Conservation (phyloP, 2,329 filamentous ascomycete species). For the Colletotrichum noveboracense region DNA sequence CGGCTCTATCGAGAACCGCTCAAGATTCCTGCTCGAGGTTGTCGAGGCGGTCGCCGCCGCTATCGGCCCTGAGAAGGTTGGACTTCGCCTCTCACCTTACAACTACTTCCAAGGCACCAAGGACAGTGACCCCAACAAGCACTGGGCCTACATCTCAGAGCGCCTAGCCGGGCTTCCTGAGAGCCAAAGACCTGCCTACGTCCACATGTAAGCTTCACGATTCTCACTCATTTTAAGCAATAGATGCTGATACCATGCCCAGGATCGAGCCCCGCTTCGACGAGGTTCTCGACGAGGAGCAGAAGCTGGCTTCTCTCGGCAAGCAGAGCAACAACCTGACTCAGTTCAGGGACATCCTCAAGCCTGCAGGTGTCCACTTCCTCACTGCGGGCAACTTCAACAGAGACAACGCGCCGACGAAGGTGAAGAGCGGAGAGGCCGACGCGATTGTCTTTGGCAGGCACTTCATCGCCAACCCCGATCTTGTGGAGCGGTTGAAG, state of each 20-base stretch:
- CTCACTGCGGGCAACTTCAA: slow-evolving; percentile 55
- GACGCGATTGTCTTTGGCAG: slow-evolving; percentile 38
- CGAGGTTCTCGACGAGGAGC: slow-evolving; percentile 47
- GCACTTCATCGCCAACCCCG: slow-evolving; percentile 32
- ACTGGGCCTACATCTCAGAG: slow-evolving; percentile 41
- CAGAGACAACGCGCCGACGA: slow-evolving; percentile 41
- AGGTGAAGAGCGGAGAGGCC: slow-evolving; percentile 35
- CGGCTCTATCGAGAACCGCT: slow-evolving; percentile 56
- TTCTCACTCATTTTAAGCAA: rapidly evolving
- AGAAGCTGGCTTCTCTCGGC: slow-evolving; percentile 44
- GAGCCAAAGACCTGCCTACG: slow-evolving; percentile 42
- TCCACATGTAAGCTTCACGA: slow-evolving; percentile 44
- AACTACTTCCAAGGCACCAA: slow-evolving; percentile 35
- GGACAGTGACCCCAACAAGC: slow-evolving; percentile 33
- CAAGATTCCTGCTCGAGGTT: slow-evolving; percentile 55
- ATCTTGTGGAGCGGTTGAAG: slow-evolving; percentile 30
- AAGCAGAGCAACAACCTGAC: slow-evolving; percentile 37
- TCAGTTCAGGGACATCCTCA: slow-evolving; percentile 44
- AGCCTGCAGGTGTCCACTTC: slow-evolving; percentile 45
- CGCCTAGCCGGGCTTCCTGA: slow-evolving; percentile 37
- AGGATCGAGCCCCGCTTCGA: slow-evolving; percentile 53
- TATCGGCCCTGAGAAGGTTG: slow-evolving; percentile 56
- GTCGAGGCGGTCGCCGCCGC: slow-evolving; percentile 41
- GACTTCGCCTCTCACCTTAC: slow-evolving; percentile 53
- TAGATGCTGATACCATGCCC: background rate